Conservation (phyloP, 805 yeast species). For the Starmerella vitae region DNA sequence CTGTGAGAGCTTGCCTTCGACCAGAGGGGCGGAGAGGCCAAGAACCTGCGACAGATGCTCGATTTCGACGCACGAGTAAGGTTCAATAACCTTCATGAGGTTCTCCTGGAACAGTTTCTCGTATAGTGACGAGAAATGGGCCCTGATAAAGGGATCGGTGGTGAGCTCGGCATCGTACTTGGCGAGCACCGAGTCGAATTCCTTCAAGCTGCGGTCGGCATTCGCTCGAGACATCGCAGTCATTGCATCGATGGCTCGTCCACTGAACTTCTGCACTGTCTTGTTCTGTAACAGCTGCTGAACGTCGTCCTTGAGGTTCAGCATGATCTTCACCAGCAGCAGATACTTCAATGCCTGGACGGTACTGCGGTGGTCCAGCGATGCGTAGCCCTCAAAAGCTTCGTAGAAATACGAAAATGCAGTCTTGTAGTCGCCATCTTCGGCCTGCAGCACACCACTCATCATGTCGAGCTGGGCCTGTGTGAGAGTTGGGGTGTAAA, state of each 20-base stretch:
- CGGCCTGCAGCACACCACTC: constrained; percentile 92
- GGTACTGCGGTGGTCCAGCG: constrained; percentile 39
- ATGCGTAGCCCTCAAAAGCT: constrained; percentile 80
- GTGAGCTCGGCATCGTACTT: constrained; percentile 59
- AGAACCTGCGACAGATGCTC: constrained; percentile 75
- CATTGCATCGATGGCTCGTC: constrained; percentile 89
- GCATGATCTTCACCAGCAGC: constrained; percentile 87
- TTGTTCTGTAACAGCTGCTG: constrained; percentile 66
- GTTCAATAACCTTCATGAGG: constrained; percentile 85
- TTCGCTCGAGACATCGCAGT: constrained; percentile 84
- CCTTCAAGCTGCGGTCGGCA: constrained; percentile 75
- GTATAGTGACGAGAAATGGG: constrained; percentile 84
- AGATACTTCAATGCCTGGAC: constrained; percentile 78
- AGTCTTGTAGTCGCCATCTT: constrained; percentile 91
- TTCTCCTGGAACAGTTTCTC: constrained; percentile 89
- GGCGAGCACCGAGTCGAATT: constrained; percentile 72
- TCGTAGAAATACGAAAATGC: constrained; percentile 92
- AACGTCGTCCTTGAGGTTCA: constrained; percentile 73
- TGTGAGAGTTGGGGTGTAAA: constrained; percentile 82
- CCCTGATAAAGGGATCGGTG: constrained; percentile 73
- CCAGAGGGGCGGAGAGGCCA: constrained; percentile 74
- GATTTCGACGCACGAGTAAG: constrained; percentile 90
- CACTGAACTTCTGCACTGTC: constrained; percentile 56
- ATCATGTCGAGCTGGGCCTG: constrained; percentile 93
- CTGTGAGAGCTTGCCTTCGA: constrained; percentile 88